Evolutionary conservation across 169 alveolate species (phyloP), one percentile per base, ranked within the genome.

Genomic region (Plasmodium blacklocki): DNA sequence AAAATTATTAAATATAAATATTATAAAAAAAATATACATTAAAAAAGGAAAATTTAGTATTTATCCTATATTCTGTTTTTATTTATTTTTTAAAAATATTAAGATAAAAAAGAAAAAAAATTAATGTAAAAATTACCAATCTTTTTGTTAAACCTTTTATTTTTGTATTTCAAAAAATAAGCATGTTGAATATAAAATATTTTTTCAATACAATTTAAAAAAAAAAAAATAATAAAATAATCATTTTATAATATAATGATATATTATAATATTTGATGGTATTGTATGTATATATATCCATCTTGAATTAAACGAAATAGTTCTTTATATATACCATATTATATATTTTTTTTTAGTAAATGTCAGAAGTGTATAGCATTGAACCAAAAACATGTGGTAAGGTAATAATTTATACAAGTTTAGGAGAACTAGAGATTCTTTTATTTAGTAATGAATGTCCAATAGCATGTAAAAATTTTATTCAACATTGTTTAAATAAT

Each of bases 341-440:
- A 60, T n/a, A 9, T 18, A 19, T 23, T 18, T n/a, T 9, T 3
- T 7, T 70, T 26, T 18, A 29, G 3, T 11, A 52, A 88, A 97
- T 97, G 98, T 95, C 98, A 18, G 96, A 90, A 18, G 95, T 92
- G n/a, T 96, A 95, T 74, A 75, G 92, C 32, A 88, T 88, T n/a
- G 98, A 96, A 88, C 98, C 98, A 12, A 96, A 97, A n/a, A 96
- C 98, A 43, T 87, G 95, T 26, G 99, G 99, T 26, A 95, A 97
- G 88, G 98, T 97, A 6, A 96, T 97, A 4, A 32, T 97, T n/a
- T 95, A 94, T 88, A 97, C 99, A 18, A 93, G 95, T 47, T 92
- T 93, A 73, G 99, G 99, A 14, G 98, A 97, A 66, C 90, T 97
- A 59, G 98, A 97, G 70, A 88, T 97, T 47, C 97, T 95, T 50